Percentiles rank a stretch among this genome's conserved stretches.
Conservation (phyloP, 2,329 filamentous ascomycete genomes). For the Cercospora berteroae region DNA sequence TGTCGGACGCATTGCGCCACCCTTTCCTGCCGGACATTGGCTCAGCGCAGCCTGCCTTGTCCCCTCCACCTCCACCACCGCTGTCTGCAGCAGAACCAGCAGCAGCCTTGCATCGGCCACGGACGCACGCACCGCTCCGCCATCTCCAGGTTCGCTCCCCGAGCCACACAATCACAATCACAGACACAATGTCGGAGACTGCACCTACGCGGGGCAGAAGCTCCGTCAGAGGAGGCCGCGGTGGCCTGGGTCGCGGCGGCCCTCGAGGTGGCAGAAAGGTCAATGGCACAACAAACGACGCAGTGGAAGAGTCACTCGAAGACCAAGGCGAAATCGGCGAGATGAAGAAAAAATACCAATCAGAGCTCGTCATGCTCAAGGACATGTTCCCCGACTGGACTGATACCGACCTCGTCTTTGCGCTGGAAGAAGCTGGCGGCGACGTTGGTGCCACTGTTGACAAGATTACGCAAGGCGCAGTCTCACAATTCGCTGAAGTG, state of each 20-base stretch:
- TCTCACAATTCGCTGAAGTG: slow-evolving; percentile 82
- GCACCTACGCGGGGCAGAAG: slow-evolving; percentile 84
- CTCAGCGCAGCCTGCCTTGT: slow-evolving; percentile 11
- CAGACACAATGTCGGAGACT: slow-evolving; percentile 80
- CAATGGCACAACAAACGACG: slow-evolving; percentile 62
- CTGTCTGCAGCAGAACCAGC: slow-evolving; percentile 2
- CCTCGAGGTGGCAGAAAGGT: slow-evolving; percentile 43
- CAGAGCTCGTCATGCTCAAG: slow-evolving; percentile 76
- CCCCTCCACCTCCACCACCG: background rate
- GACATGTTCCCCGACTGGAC: slow-evolving; percentile 96
- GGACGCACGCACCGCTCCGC: slow-evolving; percentile 1
- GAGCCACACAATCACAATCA: slow-evolving; percentile 19
- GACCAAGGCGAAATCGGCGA: slow-evolving; percentile 89
- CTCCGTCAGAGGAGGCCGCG: slow-evolving; percentile 80
- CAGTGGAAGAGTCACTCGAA: slow-evolving; percentile 63
- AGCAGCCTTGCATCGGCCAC: slow-evolving; percentile 15
- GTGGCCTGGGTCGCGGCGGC: slow-evolving; percentile 58
- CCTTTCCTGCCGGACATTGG: slow-evolving; percentile 7
- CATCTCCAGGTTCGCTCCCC: slow-evolving; percentile 9
- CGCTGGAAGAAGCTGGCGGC: slow-evolving; percentile 82
- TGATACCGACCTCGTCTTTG: slow-evolving; percentile 89
- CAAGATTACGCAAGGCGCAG: slow-evolving; percentile 75
- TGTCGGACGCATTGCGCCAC: slow-evolving; percentile 10
- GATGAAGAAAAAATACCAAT: slow-evolving; percentile 84
- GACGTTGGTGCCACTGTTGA: slow-evolving; percentile 70